Percentiles rank a stretch among this genome's conserved stretches.
phyloP scores from a whole-genome alignment of 163 green algal species.

The Volvox carteri region DNA sequence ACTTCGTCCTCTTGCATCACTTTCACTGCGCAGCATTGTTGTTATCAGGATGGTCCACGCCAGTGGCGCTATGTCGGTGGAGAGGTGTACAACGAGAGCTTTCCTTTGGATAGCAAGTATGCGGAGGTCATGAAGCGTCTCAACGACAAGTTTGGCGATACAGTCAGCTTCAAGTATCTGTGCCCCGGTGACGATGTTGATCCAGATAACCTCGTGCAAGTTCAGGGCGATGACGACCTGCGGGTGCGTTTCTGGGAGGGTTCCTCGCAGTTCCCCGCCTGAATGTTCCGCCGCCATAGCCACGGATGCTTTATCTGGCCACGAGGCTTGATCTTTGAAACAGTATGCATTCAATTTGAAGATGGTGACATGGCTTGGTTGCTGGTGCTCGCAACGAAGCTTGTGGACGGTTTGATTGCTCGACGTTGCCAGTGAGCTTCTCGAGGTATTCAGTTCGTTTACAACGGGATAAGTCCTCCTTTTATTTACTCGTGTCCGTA shows the following conservation, averaged over 20 bases:
- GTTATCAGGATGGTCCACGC: slow-evolving; percentile 9
- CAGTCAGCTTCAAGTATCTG: slow-evolving; percentile 57
- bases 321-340: background rate
- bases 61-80: slow-evolving; percentile 56
- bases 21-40: background rate
- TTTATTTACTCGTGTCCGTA: slow-evolving; percentile 44
- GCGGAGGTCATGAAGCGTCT: slow-evolving; percentile 26
- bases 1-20: background rate
- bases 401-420: slow-evolving; percentile 1
- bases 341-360: background rate
- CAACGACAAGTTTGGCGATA: slow-evolving; percentile 56
- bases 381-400: background rate
- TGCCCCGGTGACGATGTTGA: slow-evolving; percentile 77
- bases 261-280: background rate
- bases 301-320: background rate
- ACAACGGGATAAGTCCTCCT: slow-evolving; percentile 74
- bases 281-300: slow-evolving; percentile 21
- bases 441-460: background rate
- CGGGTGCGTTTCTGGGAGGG: slow-evolving; percentile 57
- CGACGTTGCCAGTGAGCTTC: background rate
- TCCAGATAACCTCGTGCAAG: slow-evolving; percentile 74
- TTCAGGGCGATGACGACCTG: slow-evolving; percentile 79
- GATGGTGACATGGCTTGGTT: background rate
- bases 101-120: slow-evolving; percentile 19
- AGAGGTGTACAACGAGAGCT: slow-evolving; percentile 56